These are phyloP conservation scores for Mycena amicta DNA, from an alignment of 768 basidiomycete species.

Conservation along the genomic window DNA sequence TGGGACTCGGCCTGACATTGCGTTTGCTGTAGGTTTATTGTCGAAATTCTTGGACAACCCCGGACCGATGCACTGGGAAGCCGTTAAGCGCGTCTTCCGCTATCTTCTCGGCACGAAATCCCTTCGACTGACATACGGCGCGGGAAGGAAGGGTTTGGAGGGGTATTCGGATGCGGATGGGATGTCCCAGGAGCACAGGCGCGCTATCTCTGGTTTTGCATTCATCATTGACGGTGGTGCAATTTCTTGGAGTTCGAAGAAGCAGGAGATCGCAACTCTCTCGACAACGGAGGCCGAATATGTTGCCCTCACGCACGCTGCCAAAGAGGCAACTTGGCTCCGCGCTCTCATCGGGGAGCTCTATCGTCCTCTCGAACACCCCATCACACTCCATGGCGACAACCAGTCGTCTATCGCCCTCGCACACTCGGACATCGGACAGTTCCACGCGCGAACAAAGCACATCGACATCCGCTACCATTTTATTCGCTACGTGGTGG, in stretches of 20 bases:
- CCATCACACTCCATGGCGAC: slow-evolving; percentile 20
- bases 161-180: slow-evolving; percentile 19
- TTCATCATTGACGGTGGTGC: slow-evolving; percentile 29
- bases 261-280: slow-evolving; percentile 33
- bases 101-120: slow-evolving; percentile 20
- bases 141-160: background rate
- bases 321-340: slow-evolving; percentile 25
- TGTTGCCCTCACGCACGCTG: slow-evolving; percentile 32
- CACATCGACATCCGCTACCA: slow-evolving; percentile 40
- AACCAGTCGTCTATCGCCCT: slow-evolving; percentile 26
- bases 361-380: background rate
- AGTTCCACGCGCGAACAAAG: slow-evolving; percentile 33
- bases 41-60: slow-evolving; percentile 19
- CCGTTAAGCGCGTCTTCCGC: slow-evolving; percentile 16
- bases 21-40: slow-evolving; percentile 15
- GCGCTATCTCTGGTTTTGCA: slow-evolving; percentile 34
- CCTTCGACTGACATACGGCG: background rate
- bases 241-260: slow-evolving; percentile 35
- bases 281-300: slow-evolving; percentile 40
- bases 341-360: slow-evolving; percentile 18
- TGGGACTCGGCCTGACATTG: slow-evolving; percentile 15
- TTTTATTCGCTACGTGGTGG: slow-evolving; percentile 30
- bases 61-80: slow-evolving; percentile 13
- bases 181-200: slow-evolving; percentile 21
- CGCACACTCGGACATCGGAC: slow-evolving; percentile 23